Evolutionary conservation across 169 alveolate genomes (phyloP).

Genomic region (Plasmodium berghei): DNA sequence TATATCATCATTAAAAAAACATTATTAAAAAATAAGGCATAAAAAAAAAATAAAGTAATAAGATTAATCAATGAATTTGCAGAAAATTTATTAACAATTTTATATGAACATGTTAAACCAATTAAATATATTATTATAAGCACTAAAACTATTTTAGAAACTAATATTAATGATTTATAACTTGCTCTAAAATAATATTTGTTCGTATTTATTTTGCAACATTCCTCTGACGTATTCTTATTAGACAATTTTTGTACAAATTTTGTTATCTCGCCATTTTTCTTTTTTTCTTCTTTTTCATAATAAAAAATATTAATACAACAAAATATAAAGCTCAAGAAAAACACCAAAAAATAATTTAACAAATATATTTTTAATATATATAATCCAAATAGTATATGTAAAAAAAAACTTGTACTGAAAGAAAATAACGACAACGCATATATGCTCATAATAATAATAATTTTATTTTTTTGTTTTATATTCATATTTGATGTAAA

Average conservation of each 20-base stretch:
- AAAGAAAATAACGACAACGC: conserved; percentile 35
- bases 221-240: neutral
- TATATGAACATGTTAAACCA: conserved; percentile 36
- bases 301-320: conserved; percentile 43
- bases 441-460: conserved; percentile 7
- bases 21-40: conserved; percentile 56
- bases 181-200: conserved; percentile 24
- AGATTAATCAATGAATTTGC: conserved; percentile 12
- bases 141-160: conserved; percentile 13
- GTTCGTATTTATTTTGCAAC: conserved; percentile 11
- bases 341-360: conserved; percentile 39
- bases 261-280: no score
- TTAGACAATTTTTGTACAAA: no score
- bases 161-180: conserved; percentile 52
- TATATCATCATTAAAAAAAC: conserved; percentile 18
- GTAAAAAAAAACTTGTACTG: conserved; percentile 28
- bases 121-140: conserved; percentile 14
- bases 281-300: neutral
- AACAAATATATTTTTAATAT: conserved; percentile 26
- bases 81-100: conserved; percentile 30
- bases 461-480: conserved; percentile 3
- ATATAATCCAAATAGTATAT: conserved; percentile 17
- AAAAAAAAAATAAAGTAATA: conserved; percentile 24
- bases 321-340: conserved; percentile 38
- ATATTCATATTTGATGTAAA: conserved; percentile 9